Percentiles rank a stretch among this genome's conserved stretches.
Conservation (phyloP, 371 early-diverging fungal genomes). For the Rhizopus sp. region DNA sequence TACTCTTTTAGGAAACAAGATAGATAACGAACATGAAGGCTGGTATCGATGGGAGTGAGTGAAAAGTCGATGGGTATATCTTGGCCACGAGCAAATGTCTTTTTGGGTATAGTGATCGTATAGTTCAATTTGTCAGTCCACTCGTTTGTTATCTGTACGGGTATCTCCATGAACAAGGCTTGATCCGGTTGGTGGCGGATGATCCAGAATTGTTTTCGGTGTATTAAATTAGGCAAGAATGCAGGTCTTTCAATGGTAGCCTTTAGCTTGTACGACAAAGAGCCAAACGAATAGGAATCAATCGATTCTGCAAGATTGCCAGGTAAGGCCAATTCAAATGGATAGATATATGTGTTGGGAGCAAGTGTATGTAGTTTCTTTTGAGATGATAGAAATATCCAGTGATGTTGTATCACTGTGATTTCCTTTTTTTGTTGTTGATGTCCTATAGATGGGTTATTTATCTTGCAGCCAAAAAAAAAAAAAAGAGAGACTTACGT, state of each 20-base stretch:
- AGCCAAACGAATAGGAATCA: slow-evolving; percentile 33
- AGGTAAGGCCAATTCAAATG: slow-evolving; percentile 42
- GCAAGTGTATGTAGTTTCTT: slow-evolving; percentile 23
- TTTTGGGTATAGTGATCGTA: slow-evolving; percentile 25
- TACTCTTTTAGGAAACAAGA: slow-evolving; percentile 47
- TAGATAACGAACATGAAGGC: slow-evolving; percentile 32
- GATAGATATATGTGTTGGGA: slow-evolving; percentile 30
- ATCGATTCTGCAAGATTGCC: slow-evolving; percentile 43
- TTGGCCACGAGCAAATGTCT: slow-evolving; percentile 31
- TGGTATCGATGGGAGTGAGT: slow-evolving; percentile 18
- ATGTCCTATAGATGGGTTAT: slow-evolving; percentile 9
- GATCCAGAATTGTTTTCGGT: slow-evolving; percentile 19
- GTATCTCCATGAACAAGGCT: neutral
- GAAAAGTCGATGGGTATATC: slow-evolving; percentile 32
- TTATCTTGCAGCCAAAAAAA: neutral
- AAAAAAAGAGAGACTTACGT: slow-evolving; percentile 20
- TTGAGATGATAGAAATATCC: slow-evolving; percentile 28
- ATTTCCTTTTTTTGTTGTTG: slow-evolving; percentile 28
- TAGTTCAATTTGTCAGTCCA: slow-evolving; percentile 35
- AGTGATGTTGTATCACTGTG: slow-evolving; percentile 28
- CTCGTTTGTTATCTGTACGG: slow-evolving; percentile 26
- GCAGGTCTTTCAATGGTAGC: slow-evolving; percentile 38
- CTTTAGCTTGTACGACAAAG: slow-evolving; percentile 42
- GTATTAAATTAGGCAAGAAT: slow-evolving; percentile 30
- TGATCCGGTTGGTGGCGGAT: slow-evolving; percentile 7